phyloP scores from a whole-genome alignment of 2,329 filamentous ascomycete species.

The Fusarium vanettenii region DNA sequence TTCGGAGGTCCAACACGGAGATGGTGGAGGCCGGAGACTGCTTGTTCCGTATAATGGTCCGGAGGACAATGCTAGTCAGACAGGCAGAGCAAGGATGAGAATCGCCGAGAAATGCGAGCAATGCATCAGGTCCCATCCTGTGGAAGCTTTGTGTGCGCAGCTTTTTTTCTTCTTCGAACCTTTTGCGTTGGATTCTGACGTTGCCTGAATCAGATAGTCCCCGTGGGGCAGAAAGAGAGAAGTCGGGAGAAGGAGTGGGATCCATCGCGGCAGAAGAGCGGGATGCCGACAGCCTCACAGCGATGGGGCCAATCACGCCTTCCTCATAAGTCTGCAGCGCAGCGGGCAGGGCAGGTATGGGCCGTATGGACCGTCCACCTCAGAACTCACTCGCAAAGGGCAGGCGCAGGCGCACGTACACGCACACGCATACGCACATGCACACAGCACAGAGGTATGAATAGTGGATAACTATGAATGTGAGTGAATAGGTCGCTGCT shows the following conservation, averaged over 20 bases:
- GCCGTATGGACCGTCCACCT: background rate
- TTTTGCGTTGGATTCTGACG: slow-evolving; percentile 4
- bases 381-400: background rate
- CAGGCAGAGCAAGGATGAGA: slow-evolving; percentile 13
- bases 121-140: slow-evolving; percentile 7
- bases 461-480: background rate
- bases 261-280: background rate
- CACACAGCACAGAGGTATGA: background rate
- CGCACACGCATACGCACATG: background rate
- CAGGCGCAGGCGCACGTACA: background rate
- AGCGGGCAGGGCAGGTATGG: background rate
- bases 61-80: slow-evolving; percentile 32
- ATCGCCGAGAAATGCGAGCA: slow-evolving; percentile 22
- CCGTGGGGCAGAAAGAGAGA: slow-evolving; percentile 14
- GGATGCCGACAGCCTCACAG: slow-evolving; percentile 1
- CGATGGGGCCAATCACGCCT: background rate
- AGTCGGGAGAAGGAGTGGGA: slow-evolving; percentile 2
- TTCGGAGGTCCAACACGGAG: slow-evolving; percentile 9
- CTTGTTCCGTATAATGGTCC: slow-evolving; percentile 23
- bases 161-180: slow-evolving; percentile 1
- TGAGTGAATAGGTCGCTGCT: background rate
- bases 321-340: background rate
- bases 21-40: slow-evolving; percentile 17
- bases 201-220: slow-evolving; percentile 23
- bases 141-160: slow-evolving; percentile 16